Conservation (phyloP, 176 grass and related monocot species). For the Paspalum notatum region DNA sequence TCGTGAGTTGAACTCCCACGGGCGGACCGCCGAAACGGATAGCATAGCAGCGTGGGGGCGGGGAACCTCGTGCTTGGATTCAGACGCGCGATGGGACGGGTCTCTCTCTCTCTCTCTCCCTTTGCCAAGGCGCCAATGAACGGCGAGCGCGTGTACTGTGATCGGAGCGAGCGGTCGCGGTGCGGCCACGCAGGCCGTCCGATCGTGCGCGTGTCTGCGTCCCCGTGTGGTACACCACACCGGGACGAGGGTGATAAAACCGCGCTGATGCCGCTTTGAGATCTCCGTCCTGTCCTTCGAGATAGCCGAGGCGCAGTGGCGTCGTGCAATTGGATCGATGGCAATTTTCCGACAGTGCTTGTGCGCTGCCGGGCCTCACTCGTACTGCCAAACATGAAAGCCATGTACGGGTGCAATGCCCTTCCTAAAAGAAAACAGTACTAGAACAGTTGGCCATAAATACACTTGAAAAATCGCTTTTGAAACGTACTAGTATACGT, state of each 20-base stretch:
- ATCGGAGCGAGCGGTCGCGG: conserved; percentile 11
- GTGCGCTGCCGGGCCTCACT: background rate
- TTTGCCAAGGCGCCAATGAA: background rate
- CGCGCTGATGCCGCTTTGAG: background rate
- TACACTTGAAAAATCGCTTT: background rate
- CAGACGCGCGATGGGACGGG: background rate
- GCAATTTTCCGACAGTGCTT: background rate
- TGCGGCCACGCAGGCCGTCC: conserved; percentile 14
- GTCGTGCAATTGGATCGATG: background rate
- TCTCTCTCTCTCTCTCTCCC: too few relatives aligned
- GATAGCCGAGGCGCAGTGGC: background rate
- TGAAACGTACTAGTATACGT: background rate
- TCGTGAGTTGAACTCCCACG: background rate
- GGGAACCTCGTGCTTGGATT: background rate
- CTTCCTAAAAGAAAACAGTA: background rate
- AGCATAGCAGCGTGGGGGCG: background rate
- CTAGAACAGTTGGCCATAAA: background rate
- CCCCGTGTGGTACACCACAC: background rate
- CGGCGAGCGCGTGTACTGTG: background rate
- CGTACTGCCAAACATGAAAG: background rate
- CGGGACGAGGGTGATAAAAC: background rate
- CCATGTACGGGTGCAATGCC: background rate
- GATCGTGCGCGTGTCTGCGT: background rate
- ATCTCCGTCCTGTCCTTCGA: background rate
- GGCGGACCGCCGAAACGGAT: background rate